Evolutionary conservation across 2,329 filamentous ascomycete genomes (phyloP), one percentile per base, ranked within the genome.

Genomic region (Colletotrichum agaves): DNA sequence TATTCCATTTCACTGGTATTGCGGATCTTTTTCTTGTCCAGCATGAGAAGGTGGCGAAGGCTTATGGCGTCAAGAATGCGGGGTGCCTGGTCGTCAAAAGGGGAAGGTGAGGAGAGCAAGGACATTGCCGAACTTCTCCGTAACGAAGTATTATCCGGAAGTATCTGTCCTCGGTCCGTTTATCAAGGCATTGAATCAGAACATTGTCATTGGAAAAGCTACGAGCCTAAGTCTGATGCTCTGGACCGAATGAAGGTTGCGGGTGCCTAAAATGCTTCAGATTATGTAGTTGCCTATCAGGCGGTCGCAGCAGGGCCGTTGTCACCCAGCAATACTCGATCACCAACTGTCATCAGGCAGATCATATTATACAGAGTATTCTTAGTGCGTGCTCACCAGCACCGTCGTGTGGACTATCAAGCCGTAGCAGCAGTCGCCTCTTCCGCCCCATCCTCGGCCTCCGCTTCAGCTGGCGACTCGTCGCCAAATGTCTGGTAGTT

Each of bases 21-120:
- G 92, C 92, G 53, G 93, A 97, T 78, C 81, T 90, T 55, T 92
- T 97, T 74, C 78, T 97, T 59, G 93, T 97, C 63, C 94, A 98
- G 82, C 96, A 95, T 85, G 84, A 88, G 66, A 79, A 82, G 62
- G 81, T 96, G 46, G 88, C 87, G 1, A 79, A 79, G 5, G 80
- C 76, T 37, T 82, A 82, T 71, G 78, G 78, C 1, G 70, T 82
- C 8, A 69, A 74, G 0, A 80, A 81, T 43, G 77, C 76, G 3
- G 78, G 80, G 2, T 75, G 79, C 57, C 75, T 82, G 72, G 81
- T 82, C 23, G 55, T 72, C n/a, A 53, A 11, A 3, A 17, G 27
- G 19, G 33, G 13, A 19, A 53, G 17, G 10, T 27, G 6, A 21
- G 21, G 23, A 33, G 12, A 27, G 31, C 4, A 12, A 60, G 55